Evolutionary conservation across 192 early-diverging fungal species (phyloP).

Genomic region (Irineochytrium annulatum): DNA sequence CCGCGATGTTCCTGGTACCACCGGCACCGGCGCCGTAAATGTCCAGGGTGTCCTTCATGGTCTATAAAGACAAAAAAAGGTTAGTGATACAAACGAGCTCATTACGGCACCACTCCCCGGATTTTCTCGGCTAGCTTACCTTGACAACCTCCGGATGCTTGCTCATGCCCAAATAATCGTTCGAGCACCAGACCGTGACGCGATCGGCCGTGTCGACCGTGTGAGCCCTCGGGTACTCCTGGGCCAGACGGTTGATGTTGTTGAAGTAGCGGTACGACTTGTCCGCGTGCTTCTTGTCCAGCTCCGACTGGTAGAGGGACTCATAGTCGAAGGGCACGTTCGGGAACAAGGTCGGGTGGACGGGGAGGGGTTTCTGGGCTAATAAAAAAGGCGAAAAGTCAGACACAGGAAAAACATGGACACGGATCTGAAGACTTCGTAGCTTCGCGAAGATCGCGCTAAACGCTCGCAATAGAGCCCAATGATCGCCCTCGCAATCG

Average conservation of each 20-base stretch:
- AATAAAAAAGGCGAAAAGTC: neutral
- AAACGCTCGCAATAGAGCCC: neutral
- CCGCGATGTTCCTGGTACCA: constrained; percentile 98
- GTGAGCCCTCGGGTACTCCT: constrained; percentile 89
- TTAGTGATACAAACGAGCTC: neutral
- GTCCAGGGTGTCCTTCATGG: constrained; percentile 69
- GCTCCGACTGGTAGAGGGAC: constrained; percentile 71
- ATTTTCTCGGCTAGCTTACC: too few species aligned
- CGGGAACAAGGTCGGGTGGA: neutral
- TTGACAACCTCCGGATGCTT: constrained; percentile 81
- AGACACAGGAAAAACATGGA: neutral
- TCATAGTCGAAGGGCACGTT: constrained; percentile 80
- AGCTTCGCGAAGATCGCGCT: neutral
- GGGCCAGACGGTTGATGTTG: constrained; percentile 98
- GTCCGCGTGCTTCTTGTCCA: constrained; percentile 96
- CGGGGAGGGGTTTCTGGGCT: neutral
- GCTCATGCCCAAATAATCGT: constrained; percentile 98
- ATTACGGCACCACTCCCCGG: too few species aligned
- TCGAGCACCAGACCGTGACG: constrained; percentile 98
- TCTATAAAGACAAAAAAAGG: constrained; percentile 5
- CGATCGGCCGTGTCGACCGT: constrained; percentile 73
- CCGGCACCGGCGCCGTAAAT: constrained; percentile 97
- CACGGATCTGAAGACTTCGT: neutral
- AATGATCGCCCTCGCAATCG: too few species aligned
- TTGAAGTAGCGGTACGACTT: constrained; percentile 99